Evolutionary conservation across 441 rosid species (phyloP), one percentile per base, ranked within the genome.

Genomic region (Erodium chrysanthum): DNA sequence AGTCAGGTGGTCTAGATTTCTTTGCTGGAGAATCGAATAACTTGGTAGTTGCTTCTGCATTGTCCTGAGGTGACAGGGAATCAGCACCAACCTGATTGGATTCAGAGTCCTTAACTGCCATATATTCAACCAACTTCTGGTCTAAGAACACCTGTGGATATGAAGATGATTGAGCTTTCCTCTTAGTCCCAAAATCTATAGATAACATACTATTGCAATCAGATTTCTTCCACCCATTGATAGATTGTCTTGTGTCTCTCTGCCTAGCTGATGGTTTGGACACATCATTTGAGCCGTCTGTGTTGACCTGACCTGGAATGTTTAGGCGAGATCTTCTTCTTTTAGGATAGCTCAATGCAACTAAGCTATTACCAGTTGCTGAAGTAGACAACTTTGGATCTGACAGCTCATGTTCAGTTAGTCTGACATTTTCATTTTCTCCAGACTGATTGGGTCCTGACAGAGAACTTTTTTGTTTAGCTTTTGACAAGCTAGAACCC

Each of bases 261-360:
- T 42, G 48, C 48, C 48, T 33, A 33, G 40, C 40, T 33, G 40
- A 33, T 33, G 0, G 40, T 33, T 33, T 33, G 8, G 40, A 33
- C 5, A 33, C 40, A 33, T 6, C 40, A 9, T 33, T 9, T 1
- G 40, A 33, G 56, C n/a, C n/a, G n/a, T 48, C 14, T 48, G 18
- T 15, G 21, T 68, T 73, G 59, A 44, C 68, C 72, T 71, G 73
- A 76, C 66, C 81, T 48, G 80, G 33, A 42, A 68, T 70, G 61
- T 70, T 75, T 76, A 75, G 76, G 67, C 62, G 50, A 71, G 97
- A 86, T 81, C 91, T 87, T 80, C 14, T 42, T 42, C 48, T 42
- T 42, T 77, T 86, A 46, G 90, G 88, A 76, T 66, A 72, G 67
- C 69, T 79, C 44, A 71, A 64, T 27, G 70, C 61, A 70, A 46